Conservation (phyloP, 306 rosid species). For the Acacia melanoxylon region DNA sequence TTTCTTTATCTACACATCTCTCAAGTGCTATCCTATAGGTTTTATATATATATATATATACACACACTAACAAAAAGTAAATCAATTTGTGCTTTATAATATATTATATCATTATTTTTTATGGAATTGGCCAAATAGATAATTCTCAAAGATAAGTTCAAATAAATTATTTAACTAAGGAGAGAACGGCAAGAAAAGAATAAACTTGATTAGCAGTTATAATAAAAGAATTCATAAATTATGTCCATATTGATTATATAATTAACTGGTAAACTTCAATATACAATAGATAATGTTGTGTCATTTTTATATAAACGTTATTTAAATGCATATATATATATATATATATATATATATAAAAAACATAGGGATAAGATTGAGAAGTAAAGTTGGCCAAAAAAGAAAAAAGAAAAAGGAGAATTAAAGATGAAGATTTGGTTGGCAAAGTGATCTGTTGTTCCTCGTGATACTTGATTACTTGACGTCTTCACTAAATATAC, state of each 20-base stretch:
- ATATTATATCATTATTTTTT: background rate
- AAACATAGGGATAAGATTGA: background rate
- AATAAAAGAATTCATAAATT: background rate
- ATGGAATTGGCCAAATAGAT: background rate
- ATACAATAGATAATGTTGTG: background rate
- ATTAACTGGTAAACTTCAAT: background rate
- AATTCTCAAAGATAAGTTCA: background rate
- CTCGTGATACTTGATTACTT: background rate
- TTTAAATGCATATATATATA: background rate
- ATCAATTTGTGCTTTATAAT: background rate
- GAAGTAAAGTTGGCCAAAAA: too few relatives aligned
- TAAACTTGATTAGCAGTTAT: background rate
- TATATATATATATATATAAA: too few relatives aligned
- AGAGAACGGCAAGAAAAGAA: background rate
- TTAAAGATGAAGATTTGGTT: background rate
- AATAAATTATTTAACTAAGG: background rate
- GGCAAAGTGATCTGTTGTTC: background rate
- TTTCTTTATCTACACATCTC: background rate
- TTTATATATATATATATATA: too few relatives aligned
- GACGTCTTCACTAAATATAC: background rate
- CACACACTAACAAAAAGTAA: background rate
- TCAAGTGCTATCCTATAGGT: background rate
- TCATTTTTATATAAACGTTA: background rate
- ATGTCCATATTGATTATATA: background rate
- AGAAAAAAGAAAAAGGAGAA: too few relatives aligned